A percentile compares a stretch with the other conserved stretches of the same genome.
Evolutionary conservation across 495 filamentous ascomycete species (phyloP).

Genomic region (Thermothielavioides terrestris): DNA sequence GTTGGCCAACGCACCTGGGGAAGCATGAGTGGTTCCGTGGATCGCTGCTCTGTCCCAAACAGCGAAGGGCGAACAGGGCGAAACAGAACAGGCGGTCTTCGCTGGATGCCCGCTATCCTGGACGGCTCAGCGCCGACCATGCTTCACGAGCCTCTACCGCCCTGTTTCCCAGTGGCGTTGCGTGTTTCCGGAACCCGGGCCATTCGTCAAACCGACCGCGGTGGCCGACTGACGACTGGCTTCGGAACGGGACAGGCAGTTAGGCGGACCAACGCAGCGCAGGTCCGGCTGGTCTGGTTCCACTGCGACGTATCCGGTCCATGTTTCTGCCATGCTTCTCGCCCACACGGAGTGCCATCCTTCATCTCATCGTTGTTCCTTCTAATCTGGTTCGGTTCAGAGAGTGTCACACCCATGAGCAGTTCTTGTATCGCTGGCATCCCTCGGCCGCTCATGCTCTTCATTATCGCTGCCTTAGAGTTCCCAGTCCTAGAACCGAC

Average conservation of each 20-base stretch:
- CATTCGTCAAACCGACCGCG: background rate
- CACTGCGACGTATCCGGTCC: background rate
- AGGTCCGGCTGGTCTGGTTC: background rate
- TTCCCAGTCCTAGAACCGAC: background rate
- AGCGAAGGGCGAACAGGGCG: too few species aligned
- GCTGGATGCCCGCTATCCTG: background rate
- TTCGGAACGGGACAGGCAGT: background rate
- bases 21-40: too few species aligned
- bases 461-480: background rate
- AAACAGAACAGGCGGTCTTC: background rate
- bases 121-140: conserved; percentile 3
- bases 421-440: background rate
- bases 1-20: background rate
- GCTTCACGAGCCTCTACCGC: background rate
- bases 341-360: too few species aligned
- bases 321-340: too few species aligned
- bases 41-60: too few species aligned
- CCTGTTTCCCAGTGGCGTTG: background rate
- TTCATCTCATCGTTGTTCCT: too few species aligned
- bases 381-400: too few species aligned
- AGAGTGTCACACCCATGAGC: background rate
- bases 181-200: background rate
- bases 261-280: conserved; percentile 1
- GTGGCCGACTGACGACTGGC: conserved; percentile 1
- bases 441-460: background rate